phyloP scores from a whole-genome alignment of 371 early-diverging fungal genomes.

The Phascolomyces articulosus region DNA sequence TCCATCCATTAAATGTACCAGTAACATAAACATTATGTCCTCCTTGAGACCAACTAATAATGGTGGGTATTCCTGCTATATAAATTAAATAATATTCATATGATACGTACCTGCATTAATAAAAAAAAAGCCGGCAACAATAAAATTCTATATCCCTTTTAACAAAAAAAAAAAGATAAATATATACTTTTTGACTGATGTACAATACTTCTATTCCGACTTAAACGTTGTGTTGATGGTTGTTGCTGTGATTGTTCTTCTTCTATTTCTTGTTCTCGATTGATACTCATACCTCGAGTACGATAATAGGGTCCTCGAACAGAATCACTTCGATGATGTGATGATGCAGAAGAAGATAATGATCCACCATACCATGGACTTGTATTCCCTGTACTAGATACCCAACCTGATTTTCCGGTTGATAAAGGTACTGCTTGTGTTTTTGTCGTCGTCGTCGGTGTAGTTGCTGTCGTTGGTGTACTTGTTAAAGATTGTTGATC shows the following conservation, averaged over 20 bases:
- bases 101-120: too few relatives aligned
- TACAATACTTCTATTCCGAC: slow-evolving; percentile 7
- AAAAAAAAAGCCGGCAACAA: too few relatives aligned
- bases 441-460: background rate
- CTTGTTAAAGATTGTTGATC: background rate
- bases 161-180: background rate
- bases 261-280: slow-evolving; percentile 40
- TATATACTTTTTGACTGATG: slow-evolving; percentile 17
- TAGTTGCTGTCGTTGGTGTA: background rate
- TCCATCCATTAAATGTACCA: slow-evolving; percentile 98
- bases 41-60: slow-evolving; percentile 91
- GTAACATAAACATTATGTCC: slow-evolving; percentile 90
- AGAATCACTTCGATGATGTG: slow-evolving; percentile 44
- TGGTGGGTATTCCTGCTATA: slow-evolving; percentile 67
- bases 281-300: slow-evolving; percentile 50
- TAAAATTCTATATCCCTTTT: too few relatives aligned
- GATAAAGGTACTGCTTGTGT: slow-evolving; percentile 28
- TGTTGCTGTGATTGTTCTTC: slow-evolving; percentile 23
- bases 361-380: slow-evolving; percentile 48
- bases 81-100: too few relatives aligned
- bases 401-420: slow-evolving; percentile 44
- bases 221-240: slow-evolving; percentile 10
- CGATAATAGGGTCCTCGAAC: slow-evolving; percentile 56
- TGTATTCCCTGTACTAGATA: slow-evolving; percentile 45
- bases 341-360: slow-evolving; percentile 40